Base-by-base conservation (phyloP, 106 monocot species). In the Allium fistulosum region DNA sequence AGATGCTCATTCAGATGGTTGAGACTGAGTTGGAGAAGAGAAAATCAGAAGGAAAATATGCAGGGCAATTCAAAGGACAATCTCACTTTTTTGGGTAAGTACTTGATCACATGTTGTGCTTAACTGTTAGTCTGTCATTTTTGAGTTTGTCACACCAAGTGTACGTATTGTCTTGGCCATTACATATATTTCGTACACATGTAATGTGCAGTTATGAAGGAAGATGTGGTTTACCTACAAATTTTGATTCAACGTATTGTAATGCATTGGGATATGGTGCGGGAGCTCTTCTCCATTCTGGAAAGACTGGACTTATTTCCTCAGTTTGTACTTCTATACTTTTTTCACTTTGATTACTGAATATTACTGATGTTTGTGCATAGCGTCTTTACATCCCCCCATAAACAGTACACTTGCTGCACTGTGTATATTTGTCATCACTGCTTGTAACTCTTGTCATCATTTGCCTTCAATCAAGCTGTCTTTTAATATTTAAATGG, bases 211-310 rank as follows among this genome's bases (percentile, higher is more conserved):
- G 96, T 12, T 96, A 96, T 53, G 96, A 96, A 80, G 96, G 96
- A 71, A 82, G 96, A 70, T 96, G 96, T 75, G 96, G 96, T 27
- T 79, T 92, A 73, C 96, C 96, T 18, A 92, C 96, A 68, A 96
- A 92, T 71, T 96, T 96, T 82, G 96, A 96, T 84, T 57, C 96
- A 4, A 78, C 83, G 11, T 96, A 96, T 76, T 96, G 96, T 78
- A 91, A 96, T 79, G 86, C 96, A 6, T 76, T 96, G 69, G 96
- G 96, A 48, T 96, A 78, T 82, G 96, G 67, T 74, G 86, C 96
- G 63, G 96, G 81, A 57, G 92, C 84, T 69, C 86, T 96, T 47
- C 84, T 96, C 10, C 92, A 88, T 55, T 76, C 82, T 70, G 92
- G 96, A 58, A 96, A 76, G 61, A 96, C 96, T 53, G 96, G 96